Conservation (phyloP, 2,329 filamentous ascomycete genomes). For the Daldinia eschscholtzii region DNA sequence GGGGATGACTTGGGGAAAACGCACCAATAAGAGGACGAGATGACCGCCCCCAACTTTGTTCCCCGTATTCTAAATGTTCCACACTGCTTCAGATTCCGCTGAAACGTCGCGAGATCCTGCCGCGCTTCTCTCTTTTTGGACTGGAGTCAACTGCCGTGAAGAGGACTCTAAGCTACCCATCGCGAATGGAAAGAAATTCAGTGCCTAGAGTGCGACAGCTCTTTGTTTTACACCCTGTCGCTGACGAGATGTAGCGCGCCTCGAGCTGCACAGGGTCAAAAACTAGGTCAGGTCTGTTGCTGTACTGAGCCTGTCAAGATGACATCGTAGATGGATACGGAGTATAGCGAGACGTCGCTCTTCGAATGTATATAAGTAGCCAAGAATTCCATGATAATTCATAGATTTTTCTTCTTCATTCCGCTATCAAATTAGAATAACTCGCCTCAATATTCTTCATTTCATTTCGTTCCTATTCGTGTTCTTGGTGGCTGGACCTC, state of each 20-base stretch:
- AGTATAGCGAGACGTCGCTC: constrained; percentile 3
- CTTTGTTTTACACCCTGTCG: constrained; percentile 41
- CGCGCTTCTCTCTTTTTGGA: constrained; percentile 17
- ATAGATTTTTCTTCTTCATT: constrained; percentile 37
- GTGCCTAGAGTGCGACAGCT: constrained; percentile 22
- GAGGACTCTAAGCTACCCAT: constrained; percentile 18
- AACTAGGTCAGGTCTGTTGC: constrained; percentile 2
- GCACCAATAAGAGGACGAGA: constrained; percentile 29
- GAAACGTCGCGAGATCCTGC: constrained; percentile 46
- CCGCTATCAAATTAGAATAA: constrained; percentile 37
- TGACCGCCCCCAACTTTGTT: constrained; percentile 16
- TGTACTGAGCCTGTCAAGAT: neutral
- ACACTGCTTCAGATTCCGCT: constrained; percentile 43
- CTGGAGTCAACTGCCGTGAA: constrained; percentile 27
- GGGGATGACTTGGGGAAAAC: neutral
- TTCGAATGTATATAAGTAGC: constrained; percentile 43
- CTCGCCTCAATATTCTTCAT: constrained; percentile 40
- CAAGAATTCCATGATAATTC: constrained; percentile 32
- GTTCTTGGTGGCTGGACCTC: constrained; percentile 47
- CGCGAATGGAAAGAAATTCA: constrained; percentile 21
- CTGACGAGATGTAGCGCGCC: constrained; percentile 20
- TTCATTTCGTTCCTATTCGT: constrained; percentile 35
- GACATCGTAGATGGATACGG: constrained; percentile 10
- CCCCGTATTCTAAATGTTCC: constrained; percentile 41
- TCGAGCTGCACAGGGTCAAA: constrained; percentile 28